Evolutionary conservation across 805 yeast genomes (phyloP).

Genomic region (Yarrowia sp.): DNA sequence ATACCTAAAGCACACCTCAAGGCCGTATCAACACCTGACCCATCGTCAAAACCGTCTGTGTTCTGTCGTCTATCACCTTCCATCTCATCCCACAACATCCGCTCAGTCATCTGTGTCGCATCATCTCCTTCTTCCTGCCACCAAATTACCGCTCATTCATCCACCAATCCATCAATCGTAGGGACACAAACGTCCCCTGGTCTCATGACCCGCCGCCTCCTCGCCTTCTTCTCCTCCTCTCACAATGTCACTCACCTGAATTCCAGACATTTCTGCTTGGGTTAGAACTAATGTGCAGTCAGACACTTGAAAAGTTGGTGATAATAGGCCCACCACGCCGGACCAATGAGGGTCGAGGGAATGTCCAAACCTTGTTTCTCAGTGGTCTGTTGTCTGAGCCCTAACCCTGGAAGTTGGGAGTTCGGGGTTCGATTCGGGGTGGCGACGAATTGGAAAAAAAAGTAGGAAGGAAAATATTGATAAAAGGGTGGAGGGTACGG

Average conservation of each 20-base stretch:
- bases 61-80: background rate
- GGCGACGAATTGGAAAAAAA: background rate
- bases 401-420: background rate
- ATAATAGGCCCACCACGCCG: background rate
- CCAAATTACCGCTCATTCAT: background rate
- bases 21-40: no score
- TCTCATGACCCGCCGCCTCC: background rate
- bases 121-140: background rate
- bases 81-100: background rate
- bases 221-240: background rate
- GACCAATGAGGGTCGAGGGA: slow-evolving; percentile 24
- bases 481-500: no score
- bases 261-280: slow-evolving; percentile 26
- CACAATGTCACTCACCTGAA: slow-evolving; percentile 19
- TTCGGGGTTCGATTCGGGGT: background rate
- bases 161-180: background rate
- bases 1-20: no score
- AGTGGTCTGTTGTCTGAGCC: background rate
- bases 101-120: background rate
- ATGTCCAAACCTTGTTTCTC: slow-evolving; percentile 7
- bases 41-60: no score
- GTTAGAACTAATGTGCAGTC: slow-evolving; percentile 18
- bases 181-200: background rate
- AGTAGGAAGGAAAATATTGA: no score
- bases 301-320: slow-evolving; percentile 13